These are phyloP conservation scores for Fusarium redolens DNA, from an alignment of 2,329 filamentous ascomycete genomes.

Conservation along the genomic window DNA sequence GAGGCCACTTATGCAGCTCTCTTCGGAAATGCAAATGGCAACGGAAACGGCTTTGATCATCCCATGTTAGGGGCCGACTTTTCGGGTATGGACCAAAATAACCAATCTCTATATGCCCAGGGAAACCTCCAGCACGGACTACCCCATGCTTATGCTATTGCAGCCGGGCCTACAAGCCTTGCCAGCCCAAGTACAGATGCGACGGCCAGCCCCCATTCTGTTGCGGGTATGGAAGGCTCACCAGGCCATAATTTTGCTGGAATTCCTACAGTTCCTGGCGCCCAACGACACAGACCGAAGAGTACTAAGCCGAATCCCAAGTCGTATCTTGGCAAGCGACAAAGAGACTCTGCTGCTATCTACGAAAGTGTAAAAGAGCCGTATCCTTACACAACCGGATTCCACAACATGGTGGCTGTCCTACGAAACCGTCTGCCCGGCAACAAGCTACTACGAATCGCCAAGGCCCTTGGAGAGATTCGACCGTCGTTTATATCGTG, in stretches of 20 bases:
- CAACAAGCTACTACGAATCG: conserved; percentile 83
- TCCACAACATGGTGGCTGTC: conserved; percentile 87
- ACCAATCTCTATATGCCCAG: conserved; percentile 62
- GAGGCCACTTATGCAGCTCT: conserved; percentile 58
- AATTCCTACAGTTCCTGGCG: conserved; percentile 40
- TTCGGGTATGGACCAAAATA: conserved; percentile 62
- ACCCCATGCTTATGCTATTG: conserved; percentile 74
- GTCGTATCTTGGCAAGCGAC: conserved; percentile 67
- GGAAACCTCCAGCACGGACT: conserved; percentile 71
- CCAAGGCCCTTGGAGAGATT: conserved; percentile 87
- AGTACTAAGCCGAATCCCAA: conserved; percentile 56
- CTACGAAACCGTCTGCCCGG: conserved; percentile 82
- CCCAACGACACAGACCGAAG: conserved; percentile 58
- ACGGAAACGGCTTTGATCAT: conserved; percentile 62
- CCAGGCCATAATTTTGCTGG: conserved; percentile 50
- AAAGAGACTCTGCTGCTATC: conserved; percentile 82
- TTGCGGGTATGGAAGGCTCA: conserved; percentile 66
- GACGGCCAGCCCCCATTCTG: conserved; percentile 69
- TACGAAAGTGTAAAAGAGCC: conserved; percentile 92
- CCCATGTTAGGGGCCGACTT: conserved; percentile 64
- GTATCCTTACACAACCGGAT: conserved; percentile 90
- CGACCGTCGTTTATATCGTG: conserved; percentile 94
- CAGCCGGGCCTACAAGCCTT: conserved; percentile 70
- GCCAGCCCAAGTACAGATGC: conserved; percentile 74
- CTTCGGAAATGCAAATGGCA: conserved; percentile 63